phyloP scores from a whole-genome alignment of 805 yeast genomes.

The Ogataea trehaloabstinens region DNA sequence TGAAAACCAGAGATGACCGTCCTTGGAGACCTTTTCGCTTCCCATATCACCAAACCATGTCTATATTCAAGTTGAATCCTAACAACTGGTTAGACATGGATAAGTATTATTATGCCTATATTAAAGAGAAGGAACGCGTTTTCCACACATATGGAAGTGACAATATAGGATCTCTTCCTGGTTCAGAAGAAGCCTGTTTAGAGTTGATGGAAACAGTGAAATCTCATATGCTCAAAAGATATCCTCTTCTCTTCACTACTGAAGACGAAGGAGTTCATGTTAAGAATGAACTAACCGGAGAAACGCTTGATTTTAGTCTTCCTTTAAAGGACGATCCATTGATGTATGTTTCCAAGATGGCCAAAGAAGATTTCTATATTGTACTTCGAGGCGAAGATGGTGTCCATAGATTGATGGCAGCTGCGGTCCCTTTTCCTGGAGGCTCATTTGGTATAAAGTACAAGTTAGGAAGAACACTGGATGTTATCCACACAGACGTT shows the following conservation, averaged over 20 bases:
- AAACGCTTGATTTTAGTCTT: constrained; percentile 54
- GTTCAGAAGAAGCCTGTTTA: constrained; percentile 54
- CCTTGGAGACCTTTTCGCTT: constrained; percentile 82
- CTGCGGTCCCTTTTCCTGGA: constrained; percentile 79
- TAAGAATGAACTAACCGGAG: constrained; percentile 60
- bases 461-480: constrained; percentile 61
- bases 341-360: constrained; percentile 60
- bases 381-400: constrained; percentile 56
- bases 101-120: constrained; percentile 65
- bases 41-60: constrained; percentile 82
- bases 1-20: constrained; percentile 62
- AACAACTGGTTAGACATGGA: constrained; percentile 83
- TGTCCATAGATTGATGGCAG: constrained; percentile 62
- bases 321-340: constrained; percentile 67
- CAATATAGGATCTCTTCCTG: constrained; percentile 66
- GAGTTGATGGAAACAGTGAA: constrained; percentile 65
- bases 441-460: constrained; percentile 64
- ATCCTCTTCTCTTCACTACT: constrained; percentile 59
- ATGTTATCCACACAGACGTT: constrained; percentile 63
- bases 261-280: constrained; percentile 49
- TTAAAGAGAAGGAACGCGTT: constrained; percentile 60
- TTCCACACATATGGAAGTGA: constrained; percentile 56
- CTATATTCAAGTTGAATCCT: constrained; percentile 65
- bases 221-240: constrained; percentile 57
- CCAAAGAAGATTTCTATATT: constrained; percentile 72